Conservation (phyloP, 257 asterid genomes). For the Solanum megistacrolobum region DNA sequence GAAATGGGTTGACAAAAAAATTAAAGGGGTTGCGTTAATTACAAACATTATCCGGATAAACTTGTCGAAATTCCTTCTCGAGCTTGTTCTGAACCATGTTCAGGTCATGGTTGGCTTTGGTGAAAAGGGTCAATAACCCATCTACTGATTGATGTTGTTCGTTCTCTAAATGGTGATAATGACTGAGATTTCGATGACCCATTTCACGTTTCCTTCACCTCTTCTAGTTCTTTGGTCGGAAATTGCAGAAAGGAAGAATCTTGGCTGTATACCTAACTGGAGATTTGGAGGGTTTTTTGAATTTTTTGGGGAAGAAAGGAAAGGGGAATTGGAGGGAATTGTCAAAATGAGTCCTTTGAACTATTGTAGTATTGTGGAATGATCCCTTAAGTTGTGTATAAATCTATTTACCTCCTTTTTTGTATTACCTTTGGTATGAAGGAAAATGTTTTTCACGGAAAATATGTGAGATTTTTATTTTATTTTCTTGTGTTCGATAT, state of each 20-base stretch:
- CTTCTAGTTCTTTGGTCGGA: background rate
- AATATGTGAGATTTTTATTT: background rate
- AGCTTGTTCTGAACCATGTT: slow-evolving; percentile 57
- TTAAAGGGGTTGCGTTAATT: background rate
- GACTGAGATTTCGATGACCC: slow-evolving; percentile 28
- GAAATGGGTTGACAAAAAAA: background rate
- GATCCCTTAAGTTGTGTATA: background rate
- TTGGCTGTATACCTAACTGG: background rate
- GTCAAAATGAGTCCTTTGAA: background rate
- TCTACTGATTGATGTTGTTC: slow-evolving; percentile 56
- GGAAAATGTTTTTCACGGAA: too few relatives aligned
- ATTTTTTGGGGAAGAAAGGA: background rate
- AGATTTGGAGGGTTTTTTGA: background rate
- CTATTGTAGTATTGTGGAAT: background rate
- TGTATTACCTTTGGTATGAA: background rate
- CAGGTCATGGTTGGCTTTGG: slow-evolving; percentile 67
- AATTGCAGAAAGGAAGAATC: background rate
- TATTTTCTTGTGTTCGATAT: too few relatives aligned
- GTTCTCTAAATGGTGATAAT: background rate
- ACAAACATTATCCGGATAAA: slow-evolving; percentile 59
- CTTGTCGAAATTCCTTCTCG: slow-evolving; percentile 60
- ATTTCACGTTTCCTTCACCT: slow-evolving; percentile 3
- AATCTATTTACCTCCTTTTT: background rate
- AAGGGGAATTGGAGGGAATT: background rate
- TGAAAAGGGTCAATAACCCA: slow-evolving; percentile 55